Evolutionary conservation across 306 rosid genomes (phyloP), one percentile per base, ranked within the genome.

Genomic region (Styphnolobium japonicum): DNA sequence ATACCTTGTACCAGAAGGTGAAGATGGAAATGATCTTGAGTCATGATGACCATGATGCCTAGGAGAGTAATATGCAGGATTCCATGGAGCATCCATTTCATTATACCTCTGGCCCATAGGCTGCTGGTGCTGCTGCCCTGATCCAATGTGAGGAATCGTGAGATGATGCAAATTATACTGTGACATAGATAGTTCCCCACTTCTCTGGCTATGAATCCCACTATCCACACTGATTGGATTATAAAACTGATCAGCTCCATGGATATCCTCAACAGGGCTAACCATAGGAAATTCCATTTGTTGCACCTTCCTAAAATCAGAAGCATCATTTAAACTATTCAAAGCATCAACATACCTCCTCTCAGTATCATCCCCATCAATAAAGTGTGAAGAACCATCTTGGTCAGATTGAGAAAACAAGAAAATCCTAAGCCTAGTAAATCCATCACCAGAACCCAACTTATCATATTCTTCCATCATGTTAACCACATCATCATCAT

Each of bases 391-490:
- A 16, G 93, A 83, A 75, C 85, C 85, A 68, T 96, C 99, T 16
- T 89, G 91, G 49, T 96, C 98, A 0, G 89, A 85, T 65, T 90
- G 90, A 0, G 93, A 86, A 82, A 93, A 96, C 89, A 96, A 75
- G 69, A 96, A 96, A 72, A 96, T 88, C 88, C 99, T 90, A 40
- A 96, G 96, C 94, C 97, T 88, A 8, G 97, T 90, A 84, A 96
- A 91, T 39, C 99, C 98, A 75, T 93, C 97, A 9, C 92, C 91
- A 0, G 90, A 90, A 52, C 94, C 99, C 84, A 96, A 84, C 85
- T 93, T 93, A 40, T 96, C 99, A 81, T 96, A 93, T 91, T 96
- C 99, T 55, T 96, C 99, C 99, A 96, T 93, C 98, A 96, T 96
- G 85, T 96, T 96, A 77, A 82, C 83, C 67, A 96, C 98, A 85